phyloP scores from a whole-genome alignment of 352 stramenopile genomes.

The Globisporangium abappressorium region DNA sequence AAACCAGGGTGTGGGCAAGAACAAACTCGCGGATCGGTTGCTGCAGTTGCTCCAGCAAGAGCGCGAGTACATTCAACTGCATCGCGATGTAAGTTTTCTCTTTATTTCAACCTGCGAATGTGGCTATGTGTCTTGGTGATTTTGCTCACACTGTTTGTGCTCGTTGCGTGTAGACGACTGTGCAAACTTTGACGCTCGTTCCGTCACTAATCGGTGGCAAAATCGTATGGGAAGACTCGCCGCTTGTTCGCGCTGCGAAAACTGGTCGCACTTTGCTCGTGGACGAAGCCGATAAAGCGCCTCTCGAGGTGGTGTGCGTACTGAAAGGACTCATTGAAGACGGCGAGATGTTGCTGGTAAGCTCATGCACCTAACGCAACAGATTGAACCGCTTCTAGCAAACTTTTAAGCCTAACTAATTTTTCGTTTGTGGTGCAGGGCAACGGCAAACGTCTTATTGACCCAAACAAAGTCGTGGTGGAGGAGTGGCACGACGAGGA shows the following conservation, averaged over 20 bases:
- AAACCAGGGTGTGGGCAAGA: slow-evolving; percentile 95
- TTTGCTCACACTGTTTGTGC: neutral
- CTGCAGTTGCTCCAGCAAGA: slow-evolving; percentile 90
- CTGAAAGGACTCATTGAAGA: slow-evolving; percentile 96
- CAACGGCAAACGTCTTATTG: slow-evolving; percentile 86
- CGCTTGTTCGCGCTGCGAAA: slow-evolving; percentile 92
- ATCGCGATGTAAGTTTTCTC: slow-evolving; percentile 84
- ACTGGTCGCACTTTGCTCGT: slow-evolving; percentile 91
- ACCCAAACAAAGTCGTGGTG: slow-evolving; percentile 60
- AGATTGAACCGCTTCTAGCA: neutral
- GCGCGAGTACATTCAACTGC: slow-evolving; percentile 96
- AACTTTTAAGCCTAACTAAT: neutral
- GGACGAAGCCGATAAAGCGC: slow-evolving; percentile 97
- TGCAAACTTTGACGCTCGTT: slow-evolving; percentile 90
- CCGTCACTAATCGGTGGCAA: slow-evolving; percentile 86
- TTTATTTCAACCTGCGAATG: neutral
- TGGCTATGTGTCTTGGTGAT: neutral
- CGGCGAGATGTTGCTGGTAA: slow-evolving; percentile 91
- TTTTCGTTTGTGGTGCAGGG: slow-evolving; percentile 29
- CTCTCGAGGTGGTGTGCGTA: slow-evolving; percentile 93
- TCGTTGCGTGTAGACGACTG: slow-evolving; percentile 73
- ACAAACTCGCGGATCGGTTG: slow-evolving; percentile 92
- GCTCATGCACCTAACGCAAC: neutral
- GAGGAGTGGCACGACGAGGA: slow-evolving; percentile 62
- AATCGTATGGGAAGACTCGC: slow-evolving; percentile 92